Conservation (phyloP, 805 yeast genomes). For the Tetrapisispora taiwanensis region DNA sequence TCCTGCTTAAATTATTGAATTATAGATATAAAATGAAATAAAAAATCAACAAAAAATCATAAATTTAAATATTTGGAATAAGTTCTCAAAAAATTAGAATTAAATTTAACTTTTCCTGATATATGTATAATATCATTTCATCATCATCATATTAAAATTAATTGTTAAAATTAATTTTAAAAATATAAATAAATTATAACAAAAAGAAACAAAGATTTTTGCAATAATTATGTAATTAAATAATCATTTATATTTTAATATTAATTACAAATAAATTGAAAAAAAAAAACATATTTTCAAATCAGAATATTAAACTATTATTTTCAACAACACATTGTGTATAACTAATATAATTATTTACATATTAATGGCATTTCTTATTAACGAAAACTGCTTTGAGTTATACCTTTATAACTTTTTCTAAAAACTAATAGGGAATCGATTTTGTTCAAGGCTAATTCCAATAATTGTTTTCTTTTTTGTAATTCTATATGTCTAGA, state of each 20-base stretch:
- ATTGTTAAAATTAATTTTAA: too few species aligned
- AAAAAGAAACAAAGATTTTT: neutral
- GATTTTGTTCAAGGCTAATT: constrained; percentile 72
- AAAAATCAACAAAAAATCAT: too few species aligned
- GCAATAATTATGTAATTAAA: neutral
- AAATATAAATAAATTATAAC: neutral
- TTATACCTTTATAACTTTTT: constrained; percentile 24
- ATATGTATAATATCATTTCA: neutral
- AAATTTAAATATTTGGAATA: too few species aligned
- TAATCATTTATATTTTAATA: neutral
- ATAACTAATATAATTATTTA: neutral
- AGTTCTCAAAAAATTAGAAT: too few species aligned
- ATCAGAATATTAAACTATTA: too few species aligned
- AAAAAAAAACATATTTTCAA: too few species aligned
- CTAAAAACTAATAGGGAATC: constrained; percentile 42
- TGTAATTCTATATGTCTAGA: constrained; percentile 87
- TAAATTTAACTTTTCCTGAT: neutral
- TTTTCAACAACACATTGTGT: too few species aligned
- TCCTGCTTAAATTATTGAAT: too few species aligned
- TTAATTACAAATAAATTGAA: neutral
- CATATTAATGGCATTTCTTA: neutral
- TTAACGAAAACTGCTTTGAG: neutral
- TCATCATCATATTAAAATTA: neutral
- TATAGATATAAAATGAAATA: neutral
- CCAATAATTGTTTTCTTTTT: constrained; percentile 81